Evolutionary conservation across 495 filamentous ascomycete genomes (phyloP).

Genomic region (Sphaerosporella brunnea): DNA sequence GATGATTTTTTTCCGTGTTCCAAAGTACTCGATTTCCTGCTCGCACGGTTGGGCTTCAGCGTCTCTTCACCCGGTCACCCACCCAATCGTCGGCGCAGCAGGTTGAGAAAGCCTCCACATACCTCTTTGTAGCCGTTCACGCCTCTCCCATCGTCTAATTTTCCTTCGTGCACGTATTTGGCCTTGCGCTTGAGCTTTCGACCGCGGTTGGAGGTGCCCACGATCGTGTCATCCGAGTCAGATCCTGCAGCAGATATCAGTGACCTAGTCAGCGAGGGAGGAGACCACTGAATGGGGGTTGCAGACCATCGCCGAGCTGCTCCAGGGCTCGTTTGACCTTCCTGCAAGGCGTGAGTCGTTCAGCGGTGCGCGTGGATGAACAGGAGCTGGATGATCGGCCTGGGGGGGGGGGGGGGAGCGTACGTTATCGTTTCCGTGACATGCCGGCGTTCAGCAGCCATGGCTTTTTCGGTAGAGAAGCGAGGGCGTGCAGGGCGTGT

Average conservation of each 20-base stretch:
- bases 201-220: constrained; percentile 67
- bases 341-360: constrained; percentile 3
- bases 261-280: background rate
- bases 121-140: constrained; percentile 78
- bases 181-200: constrained; percentile 79
- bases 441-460: constrained; percentile 19
- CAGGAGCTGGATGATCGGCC: background rate
- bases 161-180: constrained; percentile 59
- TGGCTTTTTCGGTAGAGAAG: too few relatives aligned
- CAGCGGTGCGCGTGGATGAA: constrained; percentile 3
- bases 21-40: constrained; percentile 68
- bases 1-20: constrained; percentile 69
- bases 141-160: constrained; percentile 48
- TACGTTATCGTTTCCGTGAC: constrained; percentile 19
- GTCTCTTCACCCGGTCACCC: background rate
- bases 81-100: constrained; percentile 3
- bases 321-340: constrained; percentile 22
- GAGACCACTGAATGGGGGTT: constrained; percentile 11
- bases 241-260: constrained; percentile 37
- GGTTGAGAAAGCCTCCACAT: constrained; percentile 12
- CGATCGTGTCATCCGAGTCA: constrained; percentile 70
- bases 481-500: too few relatives aligned
- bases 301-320: constrained; percentile 1
- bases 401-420: background rate
- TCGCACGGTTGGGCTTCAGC: background rate